phyloP scores from a whole-genome alignment of 768 basidiomycete species.

The Hebeloma cylindrosporum region DNA sequence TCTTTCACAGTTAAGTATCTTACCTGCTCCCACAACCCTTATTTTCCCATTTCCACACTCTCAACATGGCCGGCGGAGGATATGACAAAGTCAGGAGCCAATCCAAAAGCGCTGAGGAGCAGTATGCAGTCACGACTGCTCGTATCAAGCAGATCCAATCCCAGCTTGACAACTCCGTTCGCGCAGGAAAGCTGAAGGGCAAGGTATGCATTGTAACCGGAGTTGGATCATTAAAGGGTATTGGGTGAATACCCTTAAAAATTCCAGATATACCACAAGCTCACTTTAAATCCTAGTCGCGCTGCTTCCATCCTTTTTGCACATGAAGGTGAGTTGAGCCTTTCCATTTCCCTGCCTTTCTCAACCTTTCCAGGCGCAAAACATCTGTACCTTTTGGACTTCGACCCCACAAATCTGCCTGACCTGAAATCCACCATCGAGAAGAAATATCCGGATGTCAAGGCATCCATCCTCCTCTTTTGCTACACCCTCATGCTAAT shows the following conservation, averaged over 20 bases:
- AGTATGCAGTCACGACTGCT: constrained; percentile 58
- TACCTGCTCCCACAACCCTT: neutral
- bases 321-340: constrained; percentile 61
- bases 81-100: constrained; percentile 35
- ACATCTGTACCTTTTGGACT: constrained; percentile 77
- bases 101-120: constrained; percentile 43
- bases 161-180: constrained; percentile 57
- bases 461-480: constrained; percentile 44
- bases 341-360: neutral
- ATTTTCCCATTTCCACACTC: neutral
- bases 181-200: constrained; percentile 57
- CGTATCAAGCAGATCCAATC: constrained; percentile 68
- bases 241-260: constrained; percentile 58
- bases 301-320: constrained; percentile 73
- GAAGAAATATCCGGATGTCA: constrained; percentile 71
- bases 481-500: neutral
- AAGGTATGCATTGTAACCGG: constrained; percentile 91
- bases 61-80: constrained; percentile 6
- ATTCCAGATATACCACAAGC: constrained; percentile 4
- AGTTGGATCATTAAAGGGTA: constrained; percentile 82
- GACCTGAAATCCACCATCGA: constrained; percentile 69
- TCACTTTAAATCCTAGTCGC: constrained; percentile 44
- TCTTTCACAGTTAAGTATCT: neutral
- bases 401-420: constrained; percentile 63
- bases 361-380: constrained; percentile 54